phyloP scores from a whole-genome alignment of 1,284 basidiomycete species.

The Ustilago bromivora region DNA sequence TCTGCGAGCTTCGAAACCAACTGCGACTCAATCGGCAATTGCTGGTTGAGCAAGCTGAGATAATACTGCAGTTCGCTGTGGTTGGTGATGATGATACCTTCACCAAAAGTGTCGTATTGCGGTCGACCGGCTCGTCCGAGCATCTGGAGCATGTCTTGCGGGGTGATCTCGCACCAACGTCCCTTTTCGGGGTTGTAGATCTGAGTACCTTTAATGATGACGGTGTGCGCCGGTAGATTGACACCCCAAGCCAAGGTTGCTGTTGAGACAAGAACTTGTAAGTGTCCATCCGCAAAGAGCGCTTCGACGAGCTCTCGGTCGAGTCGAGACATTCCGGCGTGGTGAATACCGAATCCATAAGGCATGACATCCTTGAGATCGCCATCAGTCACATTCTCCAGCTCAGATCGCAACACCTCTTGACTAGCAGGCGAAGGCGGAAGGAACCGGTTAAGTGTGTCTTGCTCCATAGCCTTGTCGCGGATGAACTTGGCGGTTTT shows the following conservation, averaged over 20 bases:
- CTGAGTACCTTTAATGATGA: constrained; percentile 99
- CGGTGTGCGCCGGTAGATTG: constrained; percentile 95
- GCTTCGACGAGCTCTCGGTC: constrained; percentile 95
- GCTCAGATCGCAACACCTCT: constrained; percentile 74
- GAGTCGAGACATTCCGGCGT: constrained; percentile 97
- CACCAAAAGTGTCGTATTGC: constrained; percentile 96
- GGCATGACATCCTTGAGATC: constrained; percentile 91
- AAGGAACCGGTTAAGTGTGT: constrained; percentile 94
- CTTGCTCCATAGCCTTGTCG: constrained; percentile 95
- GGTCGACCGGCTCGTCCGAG: constrained; percentile 96
- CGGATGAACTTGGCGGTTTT: constrained; percentile 96
- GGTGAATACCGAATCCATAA: constrained; percentile 97
- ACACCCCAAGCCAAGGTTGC: constrained; percentile 99
- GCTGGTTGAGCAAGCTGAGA: constrained; percentile 67
- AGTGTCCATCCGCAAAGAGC: constrained; percentile 89
- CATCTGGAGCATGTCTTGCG: constrained; percentile 98
- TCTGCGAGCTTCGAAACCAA: constrained; percentile 92
- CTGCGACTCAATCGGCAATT: constrained; percentile 90
- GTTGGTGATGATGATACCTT: constrained; percentile 99
- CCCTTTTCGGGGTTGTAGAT: constrained; percentile 99
- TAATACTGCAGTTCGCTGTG: constrained; percentile 98
- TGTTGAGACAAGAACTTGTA: constrained; percentile 96
- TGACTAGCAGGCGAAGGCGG: constrained; percentile 61
- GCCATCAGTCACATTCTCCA: constrained; percentile 83
- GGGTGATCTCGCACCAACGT: constrained; percentile 93